phyloP scores from a whole-genome alignment of 495 filamentous ascomycete species.

The Hypoxylon lienhwacheense region DNA sequence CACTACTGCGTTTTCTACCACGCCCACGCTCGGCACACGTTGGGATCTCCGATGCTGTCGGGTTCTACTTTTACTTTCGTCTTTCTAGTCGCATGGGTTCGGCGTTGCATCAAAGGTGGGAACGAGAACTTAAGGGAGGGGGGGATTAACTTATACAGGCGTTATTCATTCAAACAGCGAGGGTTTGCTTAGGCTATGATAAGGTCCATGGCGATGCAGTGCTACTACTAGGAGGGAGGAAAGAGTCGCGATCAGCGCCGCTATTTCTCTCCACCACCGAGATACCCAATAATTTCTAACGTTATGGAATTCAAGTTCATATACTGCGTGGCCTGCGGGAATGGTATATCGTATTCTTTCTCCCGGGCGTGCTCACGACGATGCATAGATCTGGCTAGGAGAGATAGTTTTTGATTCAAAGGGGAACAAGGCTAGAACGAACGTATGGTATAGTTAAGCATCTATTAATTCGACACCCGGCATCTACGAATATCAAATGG shows the following conservation, averaged over 20 bases:
- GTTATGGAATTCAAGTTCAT: too few relatives aligned
- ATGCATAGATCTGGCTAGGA: too few relatives aligned
- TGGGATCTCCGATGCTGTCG: background rate
- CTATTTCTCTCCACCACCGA: conserved; percentile 5
- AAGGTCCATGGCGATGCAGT: background rate
- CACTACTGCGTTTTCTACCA: background rate
- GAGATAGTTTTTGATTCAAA: too few relatives aligned
- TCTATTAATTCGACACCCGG: too few relatives aligned
- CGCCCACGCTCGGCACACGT: background rate
- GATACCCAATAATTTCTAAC: conserved; percentile 26
- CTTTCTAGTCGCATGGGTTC: conserved; percentile 10
- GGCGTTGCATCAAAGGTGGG: conserved; percentile 3
- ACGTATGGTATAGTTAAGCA: too few relatives aligned
- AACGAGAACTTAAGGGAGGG: too few relatives aligned
- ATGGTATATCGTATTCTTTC: too few relatives aligned
- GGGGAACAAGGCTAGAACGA: too few relatives aligned
- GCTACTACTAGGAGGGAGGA: background rate
- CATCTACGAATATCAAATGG: too few relatives aligned
- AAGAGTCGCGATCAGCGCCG: background rate
- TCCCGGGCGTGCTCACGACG: too few relatives aligned
- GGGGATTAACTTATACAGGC: conserved; percentile 5
- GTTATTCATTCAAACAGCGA: background rate
- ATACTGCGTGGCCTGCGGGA: too few relatives aligned
- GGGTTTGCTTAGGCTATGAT: background rate
- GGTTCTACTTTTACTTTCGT: background rate